Percentiles rank a stretch among this genome's conserved stretches.
Conservation (phyloP, 495 filamentous ascomycete genomes). For the Podospora didyma region DNA sequence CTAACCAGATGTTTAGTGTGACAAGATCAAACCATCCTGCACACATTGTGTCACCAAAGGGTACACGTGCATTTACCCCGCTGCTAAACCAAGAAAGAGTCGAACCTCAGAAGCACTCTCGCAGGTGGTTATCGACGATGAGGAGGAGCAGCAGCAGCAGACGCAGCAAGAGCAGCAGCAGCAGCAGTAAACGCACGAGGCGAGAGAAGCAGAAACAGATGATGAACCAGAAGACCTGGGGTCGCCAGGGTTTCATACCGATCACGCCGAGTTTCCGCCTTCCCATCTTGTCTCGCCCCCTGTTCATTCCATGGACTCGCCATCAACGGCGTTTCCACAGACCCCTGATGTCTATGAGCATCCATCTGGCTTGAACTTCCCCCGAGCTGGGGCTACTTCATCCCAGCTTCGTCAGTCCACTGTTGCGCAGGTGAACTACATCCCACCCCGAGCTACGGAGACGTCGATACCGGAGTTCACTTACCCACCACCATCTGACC, state of each 20-base stretch:
- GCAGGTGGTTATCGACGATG: not conserved
- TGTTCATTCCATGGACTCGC: conserved; percentile 3
- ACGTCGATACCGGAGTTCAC: conserved; percentile 8
- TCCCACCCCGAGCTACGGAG: conserved; percentile 5
- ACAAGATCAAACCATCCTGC: conserved; percentile 37
- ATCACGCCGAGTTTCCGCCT: conserved; percentile 7
- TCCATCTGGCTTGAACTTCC: conserved; percentile 17
- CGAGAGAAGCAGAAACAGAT: conserved; percentile 1
- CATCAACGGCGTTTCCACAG: conserved; percentile 11
- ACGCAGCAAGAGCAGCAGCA: not conserved
- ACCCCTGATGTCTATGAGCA: conserved; percentile 17
- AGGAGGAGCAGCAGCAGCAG: not conserved
- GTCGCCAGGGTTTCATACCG: conserved; percentile 24
- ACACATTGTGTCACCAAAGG: conserved; percentile 27
- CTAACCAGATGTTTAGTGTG: conserved; percentile 29
- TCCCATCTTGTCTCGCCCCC: conserved; percentile 8
- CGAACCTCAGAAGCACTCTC: conserved; percentile 11
- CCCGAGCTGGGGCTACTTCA: not conserved
- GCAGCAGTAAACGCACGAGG: not conserved
- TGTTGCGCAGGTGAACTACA: conserved; percentile 8
- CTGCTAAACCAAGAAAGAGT: conserved; percentile 18
- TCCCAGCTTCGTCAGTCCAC: conserved; percentile 5
- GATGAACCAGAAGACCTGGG: conserved; percentile 26
- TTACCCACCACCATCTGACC: conserved; percentile 5
- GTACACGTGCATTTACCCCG: conserved; percentile 31